A percentile compares a stretch with the other conserved stretches of the same genome.
Evolutionary conservation across 805 yeast species (phyloP).

Genomic region (Ogataea pini): DNA sequence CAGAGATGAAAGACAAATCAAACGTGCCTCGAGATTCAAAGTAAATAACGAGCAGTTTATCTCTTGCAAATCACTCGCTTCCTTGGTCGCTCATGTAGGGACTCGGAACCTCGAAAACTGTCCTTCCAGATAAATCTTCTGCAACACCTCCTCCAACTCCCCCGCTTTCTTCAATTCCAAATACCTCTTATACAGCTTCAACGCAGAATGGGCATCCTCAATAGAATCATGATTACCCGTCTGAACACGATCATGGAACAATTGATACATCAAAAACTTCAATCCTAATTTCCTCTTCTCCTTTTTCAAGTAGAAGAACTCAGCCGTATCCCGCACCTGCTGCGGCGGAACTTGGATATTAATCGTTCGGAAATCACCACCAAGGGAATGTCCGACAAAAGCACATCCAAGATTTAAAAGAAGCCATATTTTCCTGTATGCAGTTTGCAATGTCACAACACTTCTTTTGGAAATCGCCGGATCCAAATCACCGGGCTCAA

Average conservation of each 20-base stretch:
- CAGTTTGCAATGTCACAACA: slow-evolving; percentile 76
- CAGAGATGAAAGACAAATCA: too few species aligned
- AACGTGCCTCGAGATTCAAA: too few species aligned
- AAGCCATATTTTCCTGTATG: slow-evolving; percentile 89
- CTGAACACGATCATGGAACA: slow-evolving; percentile 77
- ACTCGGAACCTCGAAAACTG: slow-evolving; percentile 53
- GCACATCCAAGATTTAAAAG: slow-evolving; percentile 84
- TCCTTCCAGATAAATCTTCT: slow-evolving; percentile 72
- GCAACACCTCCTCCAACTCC: slow-evolving; percentile 59
- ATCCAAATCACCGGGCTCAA: slow-evolving; percentile 86
- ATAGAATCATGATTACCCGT: slow-evolving; percentile 95
- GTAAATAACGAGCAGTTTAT: too few species aligned
- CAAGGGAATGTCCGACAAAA: slow-evolving; percentile 93
- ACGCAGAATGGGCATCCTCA: slow-evolving; percentile 91
- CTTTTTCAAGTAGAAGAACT: slow-evolving; percentile 71
- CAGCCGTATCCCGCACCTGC: slow-evolving; percentile 90
- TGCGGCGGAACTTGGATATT: slow-evolving; percentile 81
- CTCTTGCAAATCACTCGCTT: too few species aligned
- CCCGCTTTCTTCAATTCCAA: slow-evolving; percentile 59
- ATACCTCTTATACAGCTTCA: slow-evolving; percentile 72
- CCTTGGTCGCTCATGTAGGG: slow-evolving; percentile 33
- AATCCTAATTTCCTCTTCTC: slow-evolving; percentile 78
- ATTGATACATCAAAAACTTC: slow-evolving; percentile 80
- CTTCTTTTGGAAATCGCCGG: slow-evolving; percentile 62
- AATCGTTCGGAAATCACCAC: slow-evolving; percentile 89